Conservation (phyloP, 441 rosid species). For the Gossypium gossypioides region DNA sequence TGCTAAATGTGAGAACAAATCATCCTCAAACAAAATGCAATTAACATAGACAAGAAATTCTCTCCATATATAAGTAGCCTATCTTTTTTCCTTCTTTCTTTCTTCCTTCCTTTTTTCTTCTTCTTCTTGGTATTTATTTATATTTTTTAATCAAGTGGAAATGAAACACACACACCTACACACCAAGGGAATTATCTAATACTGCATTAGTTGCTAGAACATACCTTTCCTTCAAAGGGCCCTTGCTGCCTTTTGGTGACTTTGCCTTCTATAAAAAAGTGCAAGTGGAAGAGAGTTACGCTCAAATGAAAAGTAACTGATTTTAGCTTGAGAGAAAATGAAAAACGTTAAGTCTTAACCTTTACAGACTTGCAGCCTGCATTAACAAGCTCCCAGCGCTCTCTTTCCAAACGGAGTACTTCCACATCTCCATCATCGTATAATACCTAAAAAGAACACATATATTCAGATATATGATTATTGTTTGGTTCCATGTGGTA, state of each 20-base stretch:
- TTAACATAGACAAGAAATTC: neutral
- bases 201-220: slow-evolving; percentile 20
- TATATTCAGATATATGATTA: neutral
- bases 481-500: slow-evolving; percentile 5
- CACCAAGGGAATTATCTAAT: neutral
- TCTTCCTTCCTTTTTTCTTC: too few relatives aligned
- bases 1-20: slow-evolving; percentile 2
- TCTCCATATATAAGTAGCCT: neutral
- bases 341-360: slow-evolving; percentile 30
- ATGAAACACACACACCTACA: neutral
- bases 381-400: slow-evolving; percentile 84
- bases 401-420: slow-evolving; percentile 78
- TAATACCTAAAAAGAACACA: slow-evolving; percentile 41
- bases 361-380: slow-evolving; percentile 51
- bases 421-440: slow-evolving; percentile 98
- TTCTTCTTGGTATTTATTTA: too few relatives aligned
- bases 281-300: slow-evolving; percentile 22
- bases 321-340: slow-evolving; percentile 9
- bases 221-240: slow-evolving; percentile 44
- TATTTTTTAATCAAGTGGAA: neutral
- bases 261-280: slow-evolving; percentile 49
- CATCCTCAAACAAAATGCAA: neutral
- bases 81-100: neutral
- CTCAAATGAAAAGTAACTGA: slow-evolving; percentile 1
- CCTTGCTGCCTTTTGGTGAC: slow-evolving; percentile 26